Conservation (phyloP, 2,329 filamentous ascomycete species). For the Epichloe scottii region DNA sequence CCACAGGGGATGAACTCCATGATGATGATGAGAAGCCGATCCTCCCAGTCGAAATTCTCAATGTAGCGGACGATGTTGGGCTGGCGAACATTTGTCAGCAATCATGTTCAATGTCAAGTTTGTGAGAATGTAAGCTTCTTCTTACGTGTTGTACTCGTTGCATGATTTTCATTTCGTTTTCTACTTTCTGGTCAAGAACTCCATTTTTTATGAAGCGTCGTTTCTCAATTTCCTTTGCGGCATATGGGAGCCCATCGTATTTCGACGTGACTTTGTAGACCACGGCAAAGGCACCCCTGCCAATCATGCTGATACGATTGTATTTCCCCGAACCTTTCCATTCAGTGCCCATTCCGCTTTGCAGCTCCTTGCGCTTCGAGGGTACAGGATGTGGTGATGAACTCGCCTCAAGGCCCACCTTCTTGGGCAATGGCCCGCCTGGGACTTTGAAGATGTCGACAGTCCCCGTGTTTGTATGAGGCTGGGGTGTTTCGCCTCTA, state of each 20-base stretch:
- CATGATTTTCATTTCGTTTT: constrained; percentile 98
- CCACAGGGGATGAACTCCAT: constrained; percentile 86
- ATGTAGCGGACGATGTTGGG: constrained; percentile 85
- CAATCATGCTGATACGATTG: constrained; percentile 69
- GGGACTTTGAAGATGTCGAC: constrained; percentile 22
- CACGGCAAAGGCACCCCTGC: constrained; percentile 87
- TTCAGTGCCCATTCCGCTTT: constrained; percentile 35
- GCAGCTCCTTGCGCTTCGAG: constrained; percentile 15
- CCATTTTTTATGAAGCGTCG: constrained; percentile 88
- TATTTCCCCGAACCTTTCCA: constrained; percentile 81
- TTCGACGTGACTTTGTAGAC: constrained; percentile 86
- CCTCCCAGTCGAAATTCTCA: constrained; percentile 71
- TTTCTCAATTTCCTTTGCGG: constrained; percentile 92
- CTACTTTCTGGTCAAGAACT: constrained; percentile 76
- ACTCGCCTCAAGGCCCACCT: constrained; percentile 2
- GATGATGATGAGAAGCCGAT: constrained; percentile 83
- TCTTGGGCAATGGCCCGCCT: constrained; percentile 7
- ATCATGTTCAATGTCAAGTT: background rate
- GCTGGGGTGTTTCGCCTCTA: constrained; percentile 30
- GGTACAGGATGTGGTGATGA: constrained; percentile 6
- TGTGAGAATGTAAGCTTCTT: constrained; percentile 2
- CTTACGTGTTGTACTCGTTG: constrained; percentile 68
- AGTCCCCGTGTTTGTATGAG: constrained; percentile 25
- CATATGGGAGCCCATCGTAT: constrained; percentile 69
- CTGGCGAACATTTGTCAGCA: constrained; percentile 24